Evolutionary conservation across 2,329 filamentous ascomycete species (phyloP), one percentile per base, ranked within the genome.

Genomic region (Colletotrichum kahawae): DNA sequence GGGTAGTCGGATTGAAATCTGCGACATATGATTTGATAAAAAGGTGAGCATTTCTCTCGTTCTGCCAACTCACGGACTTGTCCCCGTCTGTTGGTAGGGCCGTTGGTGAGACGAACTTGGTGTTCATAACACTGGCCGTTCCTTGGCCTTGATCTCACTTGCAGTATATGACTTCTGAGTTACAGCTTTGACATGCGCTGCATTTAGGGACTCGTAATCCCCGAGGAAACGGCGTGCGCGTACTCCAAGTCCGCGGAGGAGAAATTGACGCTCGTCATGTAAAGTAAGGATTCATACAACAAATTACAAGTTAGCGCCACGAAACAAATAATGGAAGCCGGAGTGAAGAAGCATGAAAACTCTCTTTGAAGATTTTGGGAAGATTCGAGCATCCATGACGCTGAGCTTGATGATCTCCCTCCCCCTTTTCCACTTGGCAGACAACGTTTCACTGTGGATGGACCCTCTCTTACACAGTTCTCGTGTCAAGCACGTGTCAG

Each of bases 21-120:
- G 33, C 24, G 59, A 36, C 60, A 7, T 43, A 60, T 71, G 36
- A 71, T 71, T 54, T 51, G 60, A 38, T 60, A 43, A 59, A 51
- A 9, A 57, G 43, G 54, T 67, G 9, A 18, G 16, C n/a, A 18
- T 27, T 18, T 59, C 24, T 60, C 5, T 60, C 5, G 2, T 51
- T 62, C 27, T 51, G 8, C 14, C 29, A 7, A 60, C 7, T 7
- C 21, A 24, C 27, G 21, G 21, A 18, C n/a, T n/a, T 29, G 33
- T 7, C 56, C 31, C 38, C 34, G 54, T 10, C 31, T 27, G 5
- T 43, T 27, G 7, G 29, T 21, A 13, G 16, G 24, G 27, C 63
- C 48, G 29, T 48, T 27, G 36, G 34, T 72, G 63, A 56, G 72
- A 75, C 57, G 69, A 75, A 75, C 72, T 24, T 67, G n/a, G 51